Evolutionary conservation across 768 basidiomycete species (phyloP).

Genomic region (Rhodotorula sphaerocarpa): DNA sequence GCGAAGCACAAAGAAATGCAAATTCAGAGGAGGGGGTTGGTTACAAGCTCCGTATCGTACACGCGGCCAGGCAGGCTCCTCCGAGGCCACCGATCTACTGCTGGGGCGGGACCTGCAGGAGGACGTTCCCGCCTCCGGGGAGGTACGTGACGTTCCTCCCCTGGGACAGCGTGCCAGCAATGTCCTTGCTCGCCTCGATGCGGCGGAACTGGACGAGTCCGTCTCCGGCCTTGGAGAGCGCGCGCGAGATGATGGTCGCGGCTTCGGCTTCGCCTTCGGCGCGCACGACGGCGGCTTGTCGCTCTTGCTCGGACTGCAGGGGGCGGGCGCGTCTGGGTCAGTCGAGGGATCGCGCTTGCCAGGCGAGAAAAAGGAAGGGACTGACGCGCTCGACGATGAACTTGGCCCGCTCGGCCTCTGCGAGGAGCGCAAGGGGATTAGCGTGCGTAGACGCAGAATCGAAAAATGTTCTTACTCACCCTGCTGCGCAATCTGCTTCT

Average conservation of each 20-base stretch:
- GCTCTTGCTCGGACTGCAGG: conserved; percentile 88
- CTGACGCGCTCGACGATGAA: conserved; percentile 95
- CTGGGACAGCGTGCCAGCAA: conserved; percentile 68
- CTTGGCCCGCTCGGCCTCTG: conserved; percentile 96
- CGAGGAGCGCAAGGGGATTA: no score
- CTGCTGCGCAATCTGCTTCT: conserved; percentile 99
- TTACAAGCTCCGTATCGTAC: no score
- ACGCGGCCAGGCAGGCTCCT: no score
- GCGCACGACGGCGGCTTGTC: conserved; percentile 93
- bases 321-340: conserved; percentile 1
- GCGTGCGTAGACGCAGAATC: not conserved
- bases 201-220: conserved; percentile 89
- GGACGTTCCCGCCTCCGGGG: conserved; percentile 68
- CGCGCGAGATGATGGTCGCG: conserved; percentile 79
- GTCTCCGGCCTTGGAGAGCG: conserved; percentile 87
- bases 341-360: not conserved
- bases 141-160: conserved; percentile 86
- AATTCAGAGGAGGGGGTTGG: no score
- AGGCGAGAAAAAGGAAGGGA: conserved; percentile 1
- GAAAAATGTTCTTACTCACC: conserved; percentile 50
- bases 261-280: conserved; percentile 99
- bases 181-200: conserved; percentile 97
- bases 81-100: not conserved
- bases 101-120: conserved; percentile 63
- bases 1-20: no score